Evolutionary conservation across 2,329 filamentous ascomycete species (phyloP).

Genomic region (Fusarium camptoceras): DNA sequence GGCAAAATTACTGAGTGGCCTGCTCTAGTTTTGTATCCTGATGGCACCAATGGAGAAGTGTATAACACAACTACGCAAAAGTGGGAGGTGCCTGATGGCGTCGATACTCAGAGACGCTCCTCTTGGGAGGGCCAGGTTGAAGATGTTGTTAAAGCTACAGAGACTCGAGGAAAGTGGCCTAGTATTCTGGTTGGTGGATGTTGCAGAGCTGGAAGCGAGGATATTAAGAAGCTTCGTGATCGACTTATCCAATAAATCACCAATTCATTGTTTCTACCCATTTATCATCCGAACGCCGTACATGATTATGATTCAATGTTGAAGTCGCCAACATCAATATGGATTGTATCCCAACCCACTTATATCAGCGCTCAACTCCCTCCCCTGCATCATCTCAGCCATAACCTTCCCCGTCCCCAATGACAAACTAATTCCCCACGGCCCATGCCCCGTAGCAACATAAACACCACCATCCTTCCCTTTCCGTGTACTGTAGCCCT

Average conservation of each 20-base stretch:
- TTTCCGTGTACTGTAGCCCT: slow-evolving; percentile 55
- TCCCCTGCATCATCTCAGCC: slow-evolving; percentile 75
- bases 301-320: neutral
- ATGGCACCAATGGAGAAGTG: slow-evolving; percentile 75
- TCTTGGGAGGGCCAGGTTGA: slow-evolving; percentile 62
- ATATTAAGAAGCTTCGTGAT: slow-evolving; percentile 50
- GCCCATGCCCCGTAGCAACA: slow-evolving; percentile 78
- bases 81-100: slow-evolving; percentile 63
- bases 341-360: slow-evolving; percentile 36
- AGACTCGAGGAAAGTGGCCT: slow-evolving; percentile 55
- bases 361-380: slow-evolving; percentile 69
- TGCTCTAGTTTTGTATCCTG: slow-evolving; percentile 72
- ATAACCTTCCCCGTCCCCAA: slow-evolving; percentile 78
- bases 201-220: slow-evolving; percentile 60
- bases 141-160: slow-evolving; percentile 54
- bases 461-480: slow-evolving; percentile 72
- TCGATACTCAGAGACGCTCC: slow-evolving; percentile 28
- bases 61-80: slow-evolving; percentile 72
- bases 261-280: neutral
- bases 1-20: slow-evolving; percentile 58
- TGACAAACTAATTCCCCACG: slow-evolving; percentile 76
- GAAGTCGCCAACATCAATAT: neutral
- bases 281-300: neutral
- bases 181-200: slow-evolving; percentile 65
- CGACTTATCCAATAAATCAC: slow-evolving; percentile 22